Conservation (phyloP, 1,139 yeast species). For the Fermentozyma sake region DNA sequence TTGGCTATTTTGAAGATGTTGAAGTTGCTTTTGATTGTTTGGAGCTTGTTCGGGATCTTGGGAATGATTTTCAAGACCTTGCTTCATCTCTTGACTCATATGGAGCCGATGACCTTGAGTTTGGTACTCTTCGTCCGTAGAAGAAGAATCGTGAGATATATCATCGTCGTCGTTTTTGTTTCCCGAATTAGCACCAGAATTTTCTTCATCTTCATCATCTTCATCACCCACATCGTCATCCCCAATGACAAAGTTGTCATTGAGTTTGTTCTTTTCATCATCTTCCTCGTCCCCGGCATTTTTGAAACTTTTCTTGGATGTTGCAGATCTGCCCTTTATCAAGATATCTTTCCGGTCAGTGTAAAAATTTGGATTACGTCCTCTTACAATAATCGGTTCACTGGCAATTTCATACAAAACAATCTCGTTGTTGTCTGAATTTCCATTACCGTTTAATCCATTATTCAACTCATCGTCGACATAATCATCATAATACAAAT, state of each 20-base stretch:
- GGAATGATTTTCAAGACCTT: neutral
- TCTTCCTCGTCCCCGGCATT: conserved; percentile 6
- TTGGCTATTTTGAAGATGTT: too few relatives aligned
- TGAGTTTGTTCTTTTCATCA: conserved; percentile 1
- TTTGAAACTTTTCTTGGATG: conserved; percentile 12
- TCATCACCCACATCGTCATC: conserved; percentile 9
- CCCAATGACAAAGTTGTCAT: too few relatives aligned
- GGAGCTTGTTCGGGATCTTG: conserved; percentile 1
- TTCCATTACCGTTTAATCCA: conserved; percentile 5
- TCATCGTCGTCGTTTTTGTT: conserved; percentile 4
- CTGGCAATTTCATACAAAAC: conserved; percentile 31
- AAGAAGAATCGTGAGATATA: conserved; percentile 1
- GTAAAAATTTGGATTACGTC: conserved; percentile 63
- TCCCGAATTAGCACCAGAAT: conserved; percentile 2
- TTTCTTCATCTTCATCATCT: conserved; percentile 6
- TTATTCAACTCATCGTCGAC: conserved; percentile 25
- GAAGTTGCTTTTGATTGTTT: neutral
- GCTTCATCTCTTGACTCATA: conserved; percentile 1
- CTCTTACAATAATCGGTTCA: conserved; percentile 58
- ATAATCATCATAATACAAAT: conserved; percentile 39
- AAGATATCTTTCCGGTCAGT: conserved; percentile 50
- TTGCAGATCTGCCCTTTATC: conserved; percentile 18
- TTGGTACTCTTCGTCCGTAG: neutral
- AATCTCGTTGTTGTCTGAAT: conserved; percentile 28
- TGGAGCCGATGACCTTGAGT: too few relatives aligned